Base-by-base conservation (phyloP, 2,329 filamentous ascomycete genomes). In the Phoma herbarum region DNA sequence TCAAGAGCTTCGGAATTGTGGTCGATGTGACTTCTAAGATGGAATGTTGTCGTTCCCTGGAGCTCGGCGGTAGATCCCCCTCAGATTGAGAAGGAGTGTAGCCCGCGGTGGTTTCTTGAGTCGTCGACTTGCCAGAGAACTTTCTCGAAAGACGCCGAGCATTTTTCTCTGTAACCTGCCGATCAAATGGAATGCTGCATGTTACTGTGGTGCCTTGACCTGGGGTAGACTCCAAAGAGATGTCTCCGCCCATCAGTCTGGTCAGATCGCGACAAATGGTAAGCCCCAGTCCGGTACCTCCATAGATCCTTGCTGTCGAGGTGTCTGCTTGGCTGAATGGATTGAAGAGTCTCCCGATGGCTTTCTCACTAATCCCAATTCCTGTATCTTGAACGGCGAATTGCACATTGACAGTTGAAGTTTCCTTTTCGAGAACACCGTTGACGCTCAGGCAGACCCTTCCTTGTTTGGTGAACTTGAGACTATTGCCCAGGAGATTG, bases 391-490 rank as follows among this genome's bases (percentile, higher is more conserved):
- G 60, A 16, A 77, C 66, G 7, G 62, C 52, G 18, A 69, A 62
- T 14, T 64, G 63, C 3, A 72, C 50, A 53, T 72, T 75, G 2
- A 76, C 43, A 6, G 64, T 65, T 29, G 3, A 2, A 22, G 2
- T 22, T 2, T 39, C 9, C 9, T 20, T 18, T 11, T 5, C 20
- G 4, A 1, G 18, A 20, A 39, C 4, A 20, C 9, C 18, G 9
- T 22, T 39, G 35, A 39, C 35, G 7, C 8, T 20, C 1, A 39
- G n/a, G 35, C 3, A 4, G 4, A 14, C n/a, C 5, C 6, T 61
- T 1, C 70, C 61, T 7, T 66, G 59, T 41, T 74, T 65, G 1
- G 77, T 80, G 61, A 80, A 80, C 45, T 79, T 79, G 65, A 80
- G 75, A 5, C 73, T 72, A 46, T 79, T 79, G 11, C 77, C 77